phyloP scores from a whole-genome alignment of 2,329 filamentous ascomycete genomes.

The Trichoderma polysporum region DNA sequence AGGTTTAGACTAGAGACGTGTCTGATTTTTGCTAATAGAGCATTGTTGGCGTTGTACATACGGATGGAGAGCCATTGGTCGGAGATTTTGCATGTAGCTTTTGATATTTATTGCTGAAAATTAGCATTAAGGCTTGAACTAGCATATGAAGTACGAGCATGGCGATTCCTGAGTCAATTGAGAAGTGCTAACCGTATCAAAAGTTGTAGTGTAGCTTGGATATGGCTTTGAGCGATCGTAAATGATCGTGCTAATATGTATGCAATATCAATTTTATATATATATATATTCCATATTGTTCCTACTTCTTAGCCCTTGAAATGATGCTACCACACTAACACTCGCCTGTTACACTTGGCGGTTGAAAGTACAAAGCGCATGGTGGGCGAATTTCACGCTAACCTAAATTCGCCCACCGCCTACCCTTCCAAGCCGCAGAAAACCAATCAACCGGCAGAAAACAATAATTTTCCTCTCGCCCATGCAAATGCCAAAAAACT shows the following conservation, averaged over 20 bases:
- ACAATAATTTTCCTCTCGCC: conserved; percentile 20
- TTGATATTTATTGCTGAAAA: background rate
- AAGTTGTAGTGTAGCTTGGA: too few species aligned
- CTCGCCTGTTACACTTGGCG: too few species aligned
- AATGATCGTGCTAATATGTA: too few species aligned
- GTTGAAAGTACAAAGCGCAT: too few species aligned
- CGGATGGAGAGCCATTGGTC: background rate
- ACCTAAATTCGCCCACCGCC: conserved; percentile 4
- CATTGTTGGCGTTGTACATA: conserved; percentile 8
- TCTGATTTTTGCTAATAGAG: background rate
- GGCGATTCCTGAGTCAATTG: background rate
- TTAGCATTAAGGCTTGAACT: background rate
- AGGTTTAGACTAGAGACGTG: background rate
- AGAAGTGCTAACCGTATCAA: background rate
- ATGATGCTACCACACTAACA: background rate
- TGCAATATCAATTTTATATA: too few species aligned
- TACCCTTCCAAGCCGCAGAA: conserved; percentile 4
- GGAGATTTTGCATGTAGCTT: background rate
- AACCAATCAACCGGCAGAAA: conserved; percentile 16
- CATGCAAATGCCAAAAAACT: conserved; percentile 18
- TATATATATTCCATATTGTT: too few species aligned
- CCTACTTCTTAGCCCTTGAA: background rate
- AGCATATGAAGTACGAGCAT: background rate
- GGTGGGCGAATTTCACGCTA: background rate
- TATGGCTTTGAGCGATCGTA: background rate